A percentile compares a stretch with the other conserved stretches of the same genome.
Evolutionary conservation across 192 early-diverging fungal species (phyloP).

Genomic region (Lobosporangium transversale): DNA sequence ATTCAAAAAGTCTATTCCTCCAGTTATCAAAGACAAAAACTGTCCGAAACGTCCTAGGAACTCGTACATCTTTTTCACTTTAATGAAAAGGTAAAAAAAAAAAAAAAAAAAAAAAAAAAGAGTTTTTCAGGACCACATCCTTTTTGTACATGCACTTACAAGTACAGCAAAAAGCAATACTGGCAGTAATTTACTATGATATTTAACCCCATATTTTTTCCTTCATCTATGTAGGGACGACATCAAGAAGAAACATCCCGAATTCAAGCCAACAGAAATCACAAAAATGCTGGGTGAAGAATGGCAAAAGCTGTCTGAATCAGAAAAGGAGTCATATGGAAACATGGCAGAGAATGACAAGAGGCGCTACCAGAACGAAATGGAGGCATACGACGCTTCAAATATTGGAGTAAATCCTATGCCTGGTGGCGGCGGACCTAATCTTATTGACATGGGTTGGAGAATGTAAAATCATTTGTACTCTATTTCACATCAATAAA

Average conservation of each 20-base stretch:
- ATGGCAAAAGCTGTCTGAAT: conserved; percentile 54
- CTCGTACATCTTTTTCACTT: conserved; percentile 53
- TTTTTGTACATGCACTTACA: no score
- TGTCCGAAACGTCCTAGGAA: conserved; percentile 54
- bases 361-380: conserved; percentile 45
- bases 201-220: not conserved
- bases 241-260: conserved; percentile 52
- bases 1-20: conserved; percentile 19
- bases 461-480: no score
- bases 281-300: conserved; percentile 54
- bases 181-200: not conserved
- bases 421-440: conserved; percentile 5
- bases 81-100: conserved; percentile 48
- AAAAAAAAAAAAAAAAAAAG: not conserved
- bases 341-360: conserved; percentile 50
- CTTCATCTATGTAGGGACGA: conserved; percentile 29
- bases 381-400: conserved; percentile 45
- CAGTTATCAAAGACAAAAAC: conserved; percentile 53
- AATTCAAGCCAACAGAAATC: conserved; percentile 52
- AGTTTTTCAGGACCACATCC: no score
- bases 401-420: conserved; percentile 11
- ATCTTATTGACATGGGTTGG: conserved; percentile 21
- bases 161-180: no score
- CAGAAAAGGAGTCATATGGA: conserved; percentile 52
- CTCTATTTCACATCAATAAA: not conserved